A percentile compares a stretch with the other conserved stretches of the same genome.
These are phyloP conservation scores for Barnettozyma californica DNA, from an alignment of 805 yeast species.

Conservation along the genomic window DNA sequence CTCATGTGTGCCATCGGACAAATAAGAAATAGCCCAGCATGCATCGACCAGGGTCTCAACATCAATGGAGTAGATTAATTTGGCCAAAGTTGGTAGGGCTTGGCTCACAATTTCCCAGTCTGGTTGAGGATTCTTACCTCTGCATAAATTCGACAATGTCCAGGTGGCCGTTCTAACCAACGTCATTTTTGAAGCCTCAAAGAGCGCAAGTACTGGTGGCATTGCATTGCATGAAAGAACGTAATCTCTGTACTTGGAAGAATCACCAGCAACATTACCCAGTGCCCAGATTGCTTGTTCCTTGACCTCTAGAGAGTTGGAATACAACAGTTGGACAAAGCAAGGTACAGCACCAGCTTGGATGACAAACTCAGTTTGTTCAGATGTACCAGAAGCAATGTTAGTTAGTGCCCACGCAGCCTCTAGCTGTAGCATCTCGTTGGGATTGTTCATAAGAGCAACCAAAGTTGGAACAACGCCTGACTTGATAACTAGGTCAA, in stretches of 20 bases:
- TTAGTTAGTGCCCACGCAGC: conserved; percentile 99
- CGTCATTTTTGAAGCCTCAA: conserved; percentile 80
- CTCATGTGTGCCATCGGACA: conserved; percentile 88
- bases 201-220: conserved; percentile 76
- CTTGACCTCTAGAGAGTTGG: conserved; percentile 83
- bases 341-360: conserved; percentile 92
- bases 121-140: conserved; percentile 96
- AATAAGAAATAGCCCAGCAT: conserved; percentile 96
- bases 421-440: conserved; percentile 88
- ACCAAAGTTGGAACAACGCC: conserved; percentile 94
- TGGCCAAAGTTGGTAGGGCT: conserved; percentile 88
- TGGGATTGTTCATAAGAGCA: conserved; percentile 73
- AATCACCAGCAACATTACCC: conserved; percentile 98
- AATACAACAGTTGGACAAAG: conserved; percentile 75
- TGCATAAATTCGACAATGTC: conserved; percentile 94
- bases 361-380: conserved; percentile 86
- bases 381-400: conserved; percentile 90
- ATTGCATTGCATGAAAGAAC: conserved; percentile 83
- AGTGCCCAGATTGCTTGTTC: conserved; percentile 99
- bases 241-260: conserved; percentile 82
- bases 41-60: conserved; percentile 94
- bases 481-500: conserved; percentile 83
- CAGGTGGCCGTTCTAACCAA: conserved; percentile 95
- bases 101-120: conserved; percentile 84
- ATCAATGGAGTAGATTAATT: conserved; percentile 84